phyloP scores from a whole-genome alignment of 148 eudicot species.

The Nepenthes mirabilis region DNA sequence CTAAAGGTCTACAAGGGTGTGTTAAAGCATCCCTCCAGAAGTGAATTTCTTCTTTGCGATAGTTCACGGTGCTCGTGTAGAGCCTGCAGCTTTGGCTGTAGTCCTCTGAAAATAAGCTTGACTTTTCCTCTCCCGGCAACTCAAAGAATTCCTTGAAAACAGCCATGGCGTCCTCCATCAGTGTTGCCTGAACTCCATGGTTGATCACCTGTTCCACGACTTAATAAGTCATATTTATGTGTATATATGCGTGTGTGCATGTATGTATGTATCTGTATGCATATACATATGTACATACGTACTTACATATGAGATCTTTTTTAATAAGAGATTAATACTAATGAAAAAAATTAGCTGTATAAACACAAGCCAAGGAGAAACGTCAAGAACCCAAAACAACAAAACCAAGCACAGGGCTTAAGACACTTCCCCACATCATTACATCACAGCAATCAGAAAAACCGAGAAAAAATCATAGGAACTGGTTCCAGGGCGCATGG shows the following conservation, averaged over 20 bases:
- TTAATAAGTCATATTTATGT: background rate
- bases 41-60: constrained; percentile 27
- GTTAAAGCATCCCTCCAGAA: constrained; percentile 47
- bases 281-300: background rate
- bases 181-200: constrained; percentile 36
- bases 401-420: too few species aligned
- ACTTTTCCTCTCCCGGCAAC: constrained; percentile 36
- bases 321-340: too few species aligned
- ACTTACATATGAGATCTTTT: background rate
- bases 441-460: too few species aligned
- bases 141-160: constrained; percentile 37
- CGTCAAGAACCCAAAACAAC: too few species aligned
- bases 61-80: constrained; percentile 30
- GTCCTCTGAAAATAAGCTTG: constrained; percentile 15
- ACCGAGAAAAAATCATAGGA: too few species aligned
- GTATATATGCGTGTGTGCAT: background rate
- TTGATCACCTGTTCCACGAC: constrained; percentile 32
- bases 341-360: too few species aligned
- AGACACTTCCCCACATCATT: too few species aligned
- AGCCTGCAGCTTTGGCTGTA: constrained; percentile 22
- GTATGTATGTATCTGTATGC: background rate
- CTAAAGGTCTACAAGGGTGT: constrained; percentile 35
- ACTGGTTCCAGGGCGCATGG: too few species aligned
- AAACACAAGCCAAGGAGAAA: too few species aligned
- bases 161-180: constrained; percentile 21